These are phyloP conservation scores for Patellifolia procumbens DNA, from an alignment of 179 eudicot species.

Conservation along the genomic window DNA sequence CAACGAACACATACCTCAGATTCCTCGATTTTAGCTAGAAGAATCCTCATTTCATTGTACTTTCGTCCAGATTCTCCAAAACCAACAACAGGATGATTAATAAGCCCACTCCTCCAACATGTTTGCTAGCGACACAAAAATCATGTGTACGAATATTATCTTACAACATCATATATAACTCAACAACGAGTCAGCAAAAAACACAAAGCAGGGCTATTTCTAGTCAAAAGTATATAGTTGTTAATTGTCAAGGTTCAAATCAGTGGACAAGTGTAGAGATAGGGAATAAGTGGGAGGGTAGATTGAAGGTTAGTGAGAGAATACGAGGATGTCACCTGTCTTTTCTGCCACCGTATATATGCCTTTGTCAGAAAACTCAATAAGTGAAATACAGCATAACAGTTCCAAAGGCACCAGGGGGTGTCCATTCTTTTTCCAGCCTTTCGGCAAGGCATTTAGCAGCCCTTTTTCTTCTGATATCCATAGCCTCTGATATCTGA, in stretches of 20 bases:
- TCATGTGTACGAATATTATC: conserved; percentile 29
- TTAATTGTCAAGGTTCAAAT: not conserved
- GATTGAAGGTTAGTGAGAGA: conserved; percentile 21
- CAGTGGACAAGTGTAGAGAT: not conserved
- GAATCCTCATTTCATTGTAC: conserved; percentile 83
- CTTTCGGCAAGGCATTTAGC: conserved; percentile 88
- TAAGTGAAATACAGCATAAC: conserved; percentile 84
- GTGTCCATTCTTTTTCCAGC: conserved; percentile 98
- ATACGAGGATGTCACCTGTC: conserved; percentile 62
- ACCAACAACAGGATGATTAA: conserved; percentile 90
- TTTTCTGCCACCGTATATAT: conserved; percentile 95
- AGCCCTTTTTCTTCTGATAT: conserved; percentile 90
- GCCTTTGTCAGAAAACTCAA: conserved; percentile 94
- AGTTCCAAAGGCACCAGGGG: conserved; percentile 87
- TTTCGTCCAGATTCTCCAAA: conserved; percentile 96
- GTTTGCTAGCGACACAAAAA: conserved; percentile 85
- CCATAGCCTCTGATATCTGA: conserved; percentile 96
- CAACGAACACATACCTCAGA: conserved; percentile 69
- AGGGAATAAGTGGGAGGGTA: conserved; percentile 5
- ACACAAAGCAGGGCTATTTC: not conserved
- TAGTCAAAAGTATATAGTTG: not conserved
- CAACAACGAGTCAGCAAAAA: conserved; percentile 16
- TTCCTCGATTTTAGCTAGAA: conserved; percentile 94
- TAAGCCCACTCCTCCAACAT: conserved; percentile 99
- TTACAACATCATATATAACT: conserved; percentile 10